phyloP scores from a whole-genome alignment of 208 protist genomes.

The Phytomonas sp. region DNA sequence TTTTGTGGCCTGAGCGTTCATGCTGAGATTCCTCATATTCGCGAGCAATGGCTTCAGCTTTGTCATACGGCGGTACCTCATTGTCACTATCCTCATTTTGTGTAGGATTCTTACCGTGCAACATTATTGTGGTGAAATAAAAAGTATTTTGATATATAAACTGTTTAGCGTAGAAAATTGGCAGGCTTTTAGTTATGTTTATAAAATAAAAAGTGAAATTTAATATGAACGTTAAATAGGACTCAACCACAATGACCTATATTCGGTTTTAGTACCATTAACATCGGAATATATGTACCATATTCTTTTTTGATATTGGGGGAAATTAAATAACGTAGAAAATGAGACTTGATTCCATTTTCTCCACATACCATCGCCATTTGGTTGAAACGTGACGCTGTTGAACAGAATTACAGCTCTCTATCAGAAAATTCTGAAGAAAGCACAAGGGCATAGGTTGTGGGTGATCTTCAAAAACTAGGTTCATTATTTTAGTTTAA shows the following conservation, averaged over 20 bases:
- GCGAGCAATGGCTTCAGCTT: conserved; percentile 58
- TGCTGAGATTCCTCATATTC: conserved; percentile 75
- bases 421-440: conserved; percentile 34
- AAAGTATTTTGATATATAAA: conserved; percentile 3
- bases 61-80: conserved; percentile 53
- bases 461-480: conserved; percentile 67
- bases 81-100: conserved; percentile 41
- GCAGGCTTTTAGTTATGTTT: neutral
- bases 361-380: conserved; percentile 24
- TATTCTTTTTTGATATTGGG: neutral
- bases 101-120: neutral
- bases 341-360: neutral
- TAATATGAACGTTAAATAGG: neutral
- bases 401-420: conserved; percentile 86
- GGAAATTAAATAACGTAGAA: neutral
- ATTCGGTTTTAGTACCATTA: neutral
- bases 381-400: conserved; percentile 50
- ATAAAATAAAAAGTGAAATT: neutral
- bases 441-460: conserved; percentile 72
- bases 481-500: conserved; percentile 15
- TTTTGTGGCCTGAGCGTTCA: conserved; percentile 67
- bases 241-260: neutral
- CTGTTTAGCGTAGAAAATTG: conserved; percentile 1
- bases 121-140: conserved; percentile 9
- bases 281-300: neutral